These are phyloP conservation scores for Lactarius pseudohatsudake DNA, from an alignment of 768 basidiomycete species.

Conservation along the genomic window DNA sequence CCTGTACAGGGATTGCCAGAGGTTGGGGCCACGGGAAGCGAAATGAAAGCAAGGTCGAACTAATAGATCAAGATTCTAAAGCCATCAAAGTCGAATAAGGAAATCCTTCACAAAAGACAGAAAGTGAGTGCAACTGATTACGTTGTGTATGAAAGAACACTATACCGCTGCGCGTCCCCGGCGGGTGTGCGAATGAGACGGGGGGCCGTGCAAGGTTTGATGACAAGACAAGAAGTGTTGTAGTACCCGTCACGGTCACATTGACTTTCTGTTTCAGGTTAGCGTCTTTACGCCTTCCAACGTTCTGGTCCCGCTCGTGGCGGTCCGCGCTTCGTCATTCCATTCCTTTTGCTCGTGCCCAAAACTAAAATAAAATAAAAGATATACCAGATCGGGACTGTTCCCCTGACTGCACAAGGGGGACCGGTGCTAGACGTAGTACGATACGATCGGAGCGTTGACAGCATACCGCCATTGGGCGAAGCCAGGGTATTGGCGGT, in stretches of 20 bases:
- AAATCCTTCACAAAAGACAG: not conserved
- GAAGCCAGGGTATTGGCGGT: conserved; percentile 10
- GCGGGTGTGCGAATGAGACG: conserved; percentile 4
- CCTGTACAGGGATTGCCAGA: conserved; percentile 4
- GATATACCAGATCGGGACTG: not conserved
- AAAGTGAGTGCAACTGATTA: not conserved
- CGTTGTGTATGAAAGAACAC: conserved; percentile 4
- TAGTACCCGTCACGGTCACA: not conserved
- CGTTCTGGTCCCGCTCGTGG: not conserved
- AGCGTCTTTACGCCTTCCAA: conserved; percentile 16
- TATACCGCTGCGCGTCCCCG: not conserved
- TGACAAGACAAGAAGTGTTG: not conserved
- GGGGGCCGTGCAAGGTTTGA: conserved; percentile 17
- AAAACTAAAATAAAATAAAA: not conserved
- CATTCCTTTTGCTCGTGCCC: not conserved
- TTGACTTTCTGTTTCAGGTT: conserved; percentile 22
- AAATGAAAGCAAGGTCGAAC: not conserved
- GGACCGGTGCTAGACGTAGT: not conserved
- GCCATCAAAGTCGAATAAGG: conserved; percentile 8
- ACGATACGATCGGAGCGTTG: conserved; percentile 14
- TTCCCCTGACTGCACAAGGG: conserved; percentile 9
- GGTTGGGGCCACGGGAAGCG: not conserved
- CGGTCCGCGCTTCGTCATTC: not conserved
- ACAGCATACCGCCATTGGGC: conserved; percentile 6
- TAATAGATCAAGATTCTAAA: not conserved